phyloP scores from a whole-genome alignment of 306 rosid genomes.

The Dalbergia oliveri region DNA sequence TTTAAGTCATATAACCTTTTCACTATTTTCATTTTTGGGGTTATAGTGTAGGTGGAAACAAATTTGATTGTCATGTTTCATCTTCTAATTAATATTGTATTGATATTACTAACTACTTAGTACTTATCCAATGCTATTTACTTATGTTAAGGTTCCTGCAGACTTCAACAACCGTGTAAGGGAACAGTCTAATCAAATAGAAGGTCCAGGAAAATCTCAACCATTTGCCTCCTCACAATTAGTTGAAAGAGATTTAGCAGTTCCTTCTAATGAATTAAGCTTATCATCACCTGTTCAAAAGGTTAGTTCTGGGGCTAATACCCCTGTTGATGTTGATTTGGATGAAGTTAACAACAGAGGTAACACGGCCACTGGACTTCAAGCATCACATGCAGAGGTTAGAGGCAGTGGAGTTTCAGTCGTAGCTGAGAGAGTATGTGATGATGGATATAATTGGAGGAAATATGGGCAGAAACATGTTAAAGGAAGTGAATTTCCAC shows the following conservation, averaged over 20 bases:
- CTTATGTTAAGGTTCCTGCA: conserved; percentile 78
- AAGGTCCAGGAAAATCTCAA: conserved; percentile 61
- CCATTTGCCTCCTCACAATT: conserved; percentile 60
- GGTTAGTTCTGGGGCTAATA: conserved; percentile 61
- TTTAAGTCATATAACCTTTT: conserved; percentile 8
- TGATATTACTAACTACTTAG: conserved; percentile 25
- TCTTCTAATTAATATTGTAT: conserved; percentile 40
- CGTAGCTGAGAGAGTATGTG: conserved; percentile 65
- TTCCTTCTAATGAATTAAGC: conserved; percentile 66
- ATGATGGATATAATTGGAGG: conserved; percentile 98
- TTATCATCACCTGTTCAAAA: conserved; percentile 64
- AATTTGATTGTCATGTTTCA: conserved; percentile 29
- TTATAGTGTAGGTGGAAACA: conserved; percentile 10
- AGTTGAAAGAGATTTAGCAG: conserved; percentile 69
- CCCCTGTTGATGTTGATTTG: conserved; percentile 64
- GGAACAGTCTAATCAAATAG: conserved; percentile 68
- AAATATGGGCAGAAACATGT: conserved; percentile 97
- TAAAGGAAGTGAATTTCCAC: conserved; percentile 97
- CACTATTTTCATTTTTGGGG: conserved; percentile 15
- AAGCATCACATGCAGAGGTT: conserved; percentile 62
- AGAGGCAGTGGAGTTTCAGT: conserved; percentile 67
- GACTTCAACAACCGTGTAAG: conserved; percentile 62
- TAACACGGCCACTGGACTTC: conserved; percentile 59
- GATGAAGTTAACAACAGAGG: conserved; percentile 70
- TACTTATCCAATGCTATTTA: conserved; percentile 58